Percentiles rank a stretch among this genome's conserved stretches.
These are phyloP conservation scores for Penicillium sp. DNA, from an alignment of 2,329 filamentous ascomycete genomes.

Conservation along the genomic window DNA sequence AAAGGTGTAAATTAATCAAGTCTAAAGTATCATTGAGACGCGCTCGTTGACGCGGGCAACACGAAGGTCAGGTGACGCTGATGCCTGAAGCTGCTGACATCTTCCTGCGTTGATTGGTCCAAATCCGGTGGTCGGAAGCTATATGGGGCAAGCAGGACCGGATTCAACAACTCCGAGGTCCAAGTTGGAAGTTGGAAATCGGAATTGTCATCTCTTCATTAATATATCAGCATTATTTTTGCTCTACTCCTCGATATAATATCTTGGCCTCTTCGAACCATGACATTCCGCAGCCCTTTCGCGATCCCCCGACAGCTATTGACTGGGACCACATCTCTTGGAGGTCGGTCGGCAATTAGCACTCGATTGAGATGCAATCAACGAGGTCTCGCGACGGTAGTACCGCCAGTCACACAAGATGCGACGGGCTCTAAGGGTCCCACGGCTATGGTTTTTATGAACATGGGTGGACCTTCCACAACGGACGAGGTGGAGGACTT, in stretches of 20 bases:
- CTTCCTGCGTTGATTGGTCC: constrained; percentile 23
- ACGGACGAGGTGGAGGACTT: constrained; percentile 82
- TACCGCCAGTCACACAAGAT: constrained; percentile 73
- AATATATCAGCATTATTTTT: background rate
- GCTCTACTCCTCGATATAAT: background rate
- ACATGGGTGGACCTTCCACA: constrained; percentile 93
- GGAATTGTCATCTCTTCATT: background rate
- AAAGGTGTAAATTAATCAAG: background rate
- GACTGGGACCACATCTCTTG: constrained; percentile 13
- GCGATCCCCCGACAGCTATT: constrained; percentile 25
- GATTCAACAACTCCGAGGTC: constrained; percentile 5
- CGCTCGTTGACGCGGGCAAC: constrained; percentile 19
- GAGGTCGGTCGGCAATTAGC: constrained; percentile 18
- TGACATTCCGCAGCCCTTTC: constrained; percentile 37
- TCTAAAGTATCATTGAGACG: constrained; percentile 22
- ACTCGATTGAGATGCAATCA: constrained; percentile 21
- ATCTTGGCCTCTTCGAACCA: constrained; percentile 11
- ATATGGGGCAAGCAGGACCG: background rate
- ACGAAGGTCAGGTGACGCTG: constrained; percentile 30
- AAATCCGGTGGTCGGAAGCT: background rate
- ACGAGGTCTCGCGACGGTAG: constrained; percentile 49
- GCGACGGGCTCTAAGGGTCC: constrained; percentile 63
- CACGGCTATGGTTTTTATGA: constrained; percentile 97
- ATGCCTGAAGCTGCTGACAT: constrained; percentile 24
- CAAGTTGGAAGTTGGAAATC: background rate